Percentiles rank a stretch among this genome's conserved stretches.
Conservation (phyloP, 2,329 filamentous ascomycete species). For the Exophiala mesophila region DNA sequence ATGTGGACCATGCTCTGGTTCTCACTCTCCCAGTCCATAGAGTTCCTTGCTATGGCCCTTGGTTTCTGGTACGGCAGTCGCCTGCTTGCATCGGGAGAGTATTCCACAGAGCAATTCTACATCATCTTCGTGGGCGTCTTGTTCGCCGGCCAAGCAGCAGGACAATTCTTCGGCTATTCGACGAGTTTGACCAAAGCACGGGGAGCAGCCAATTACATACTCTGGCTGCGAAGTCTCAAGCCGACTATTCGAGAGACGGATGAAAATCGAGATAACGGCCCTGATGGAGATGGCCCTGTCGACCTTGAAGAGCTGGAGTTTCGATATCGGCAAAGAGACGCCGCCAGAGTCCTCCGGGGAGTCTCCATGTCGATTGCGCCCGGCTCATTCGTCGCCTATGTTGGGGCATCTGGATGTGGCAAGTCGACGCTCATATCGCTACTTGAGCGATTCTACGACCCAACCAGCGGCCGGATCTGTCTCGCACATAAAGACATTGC, state of each 20-base stretch:
- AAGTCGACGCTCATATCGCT: constrained; percentile 64
- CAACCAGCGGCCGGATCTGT: constrained; percentile 58
- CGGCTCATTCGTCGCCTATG: constrained; percentile 51
- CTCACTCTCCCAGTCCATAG: constrained; percentile 31
- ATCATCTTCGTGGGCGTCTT: constrained; percentile 43
- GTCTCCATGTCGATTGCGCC: constrained; percentile 37
- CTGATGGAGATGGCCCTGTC: constrained; percentile 36
- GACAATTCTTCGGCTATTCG: constrained; percentile 32
- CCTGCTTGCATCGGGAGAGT: constrained; percentile 51
- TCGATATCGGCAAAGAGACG: constrained; percentile 28
- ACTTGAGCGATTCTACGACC: constrained; percentile 64
- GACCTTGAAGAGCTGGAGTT: constrained; percentile 45
- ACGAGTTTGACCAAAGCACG: constrained; percentile 49
- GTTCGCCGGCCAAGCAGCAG: constrained; percentile 32
- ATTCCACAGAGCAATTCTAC: constrained; percentile 36
- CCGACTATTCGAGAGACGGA: constrained; percentile 41
- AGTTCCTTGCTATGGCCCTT: constrained; percentile 29
- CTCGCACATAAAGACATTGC: constrained; percentile 59
- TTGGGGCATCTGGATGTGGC: constrained; percentile 55
- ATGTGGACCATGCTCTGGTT: constrained; percentile 30
- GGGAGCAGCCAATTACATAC: constrained; percentile 48
- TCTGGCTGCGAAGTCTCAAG: constrained; percentile 44
- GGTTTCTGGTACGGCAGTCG: constrained; percentile 58
- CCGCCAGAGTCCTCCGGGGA: constrained; percentile 29
- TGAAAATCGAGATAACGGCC: constrained; percentile 37